Evolutionary conservation across 2,329 filamentous ascomycete species (phyloP), one percentile per base, ranked within the genome.

Genomic region (Neopestalotiopsis sp.): DNA sequence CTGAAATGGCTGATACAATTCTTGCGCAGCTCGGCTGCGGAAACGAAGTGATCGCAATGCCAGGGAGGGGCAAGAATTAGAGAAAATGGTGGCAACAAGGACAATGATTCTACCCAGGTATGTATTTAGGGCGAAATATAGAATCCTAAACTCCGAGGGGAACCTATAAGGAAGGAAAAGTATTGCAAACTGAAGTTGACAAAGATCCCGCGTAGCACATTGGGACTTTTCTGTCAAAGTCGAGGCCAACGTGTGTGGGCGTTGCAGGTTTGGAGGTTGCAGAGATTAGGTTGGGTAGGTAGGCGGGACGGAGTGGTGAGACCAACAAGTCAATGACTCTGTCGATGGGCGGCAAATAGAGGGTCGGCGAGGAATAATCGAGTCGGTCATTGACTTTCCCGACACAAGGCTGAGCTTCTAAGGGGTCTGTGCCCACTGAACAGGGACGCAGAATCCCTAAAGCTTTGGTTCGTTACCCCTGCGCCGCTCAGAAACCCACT

Each of bases 11-110:
- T 13, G 66, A 32, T 40, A 52, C 60, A n/a, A 61, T 38, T 34
- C 56, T 68, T 65, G 67, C 62, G 62, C 67, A 68, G 61, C 32
- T 63, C 67, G 63, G 57, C 62, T 68, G 67, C 38, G 61, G n/a
- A 52, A 52, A n/a, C 24, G 14, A 17, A 45, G 28, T 13, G 40
- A 64, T 49, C 40, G 20, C n/a, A 32, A 49, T 49, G 40, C 61
- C 61, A 45, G 40, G 61, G 42, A 38, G 34, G 10, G 40, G 45
- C 38, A 30, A 64, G 61, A 64, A 64, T 64, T 63, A 52, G 13
- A 42, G n/a, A 34, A 64, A 20, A 20, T 28, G 42, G 61, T 45
- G 61, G 61, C 61, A 49, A 32, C 20, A 45, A 64, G 40, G 61
- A 64, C 61, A 49, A 64, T 52, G 42, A 64, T 5, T 52, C 45